phyloP scores from a whole-genome alignment of 768 basidiomycete genomes.

The Piloderma croceum region DNA sequence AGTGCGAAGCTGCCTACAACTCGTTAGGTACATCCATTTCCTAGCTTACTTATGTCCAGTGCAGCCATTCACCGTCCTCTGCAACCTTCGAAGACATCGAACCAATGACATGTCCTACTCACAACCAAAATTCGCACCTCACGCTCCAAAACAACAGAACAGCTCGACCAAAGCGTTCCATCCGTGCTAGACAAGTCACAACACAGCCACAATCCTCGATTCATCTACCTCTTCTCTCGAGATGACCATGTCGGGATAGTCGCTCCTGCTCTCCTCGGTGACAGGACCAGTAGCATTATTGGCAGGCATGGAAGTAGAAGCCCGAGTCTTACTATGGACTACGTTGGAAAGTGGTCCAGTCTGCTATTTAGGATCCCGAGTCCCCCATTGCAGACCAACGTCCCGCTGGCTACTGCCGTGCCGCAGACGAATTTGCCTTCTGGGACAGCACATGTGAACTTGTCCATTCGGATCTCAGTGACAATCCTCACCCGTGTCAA shows the following conservation, averaged over 20 bases:
- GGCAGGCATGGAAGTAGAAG: constrained; percentile 61
- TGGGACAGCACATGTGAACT: constrained; percentile 7
- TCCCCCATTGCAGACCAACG: too few species aligned
- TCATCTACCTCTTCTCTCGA: constrained; percentile 21
- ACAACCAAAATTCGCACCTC: constrained; percentile 64
- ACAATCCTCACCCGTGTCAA: constrained; percentile 7
- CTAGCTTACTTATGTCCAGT: neutral
- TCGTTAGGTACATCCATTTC: neutral
- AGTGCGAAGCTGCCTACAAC: too few species aligned
- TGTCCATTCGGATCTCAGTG: constrained; percentile 2
- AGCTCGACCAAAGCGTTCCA: constrained; percentile 75
- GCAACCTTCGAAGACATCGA: constrained; percentile 94
- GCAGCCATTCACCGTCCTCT: constrained; percentile 66
- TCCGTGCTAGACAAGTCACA: constrained; percentile 83
- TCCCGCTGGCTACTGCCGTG: too few species aligned
- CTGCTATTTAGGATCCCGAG: constrained; percentile 48
- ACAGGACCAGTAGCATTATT: constrained; percentile 58
- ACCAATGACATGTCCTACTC: constrained; percentile 35
- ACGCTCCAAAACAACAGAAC: constrained; percentile 67
- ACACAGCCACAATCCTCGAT: constrained; percentile 66
- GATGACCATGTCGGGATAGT: constrained; percentile 58
- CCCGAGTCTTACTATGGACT: constrained; percentile 55
- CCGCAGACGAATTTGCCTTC: constrained; percentile 19
- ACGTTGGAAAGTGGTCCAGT: constrained; percentile 37
- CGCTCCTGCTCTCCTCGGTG: constrained; percentile 35